These are phyloP conservation scores for Wickerhamomyces sydowiorum DNA, from an alignment of 805 yeast genomes.

Conservation along the genomic window DNA sequence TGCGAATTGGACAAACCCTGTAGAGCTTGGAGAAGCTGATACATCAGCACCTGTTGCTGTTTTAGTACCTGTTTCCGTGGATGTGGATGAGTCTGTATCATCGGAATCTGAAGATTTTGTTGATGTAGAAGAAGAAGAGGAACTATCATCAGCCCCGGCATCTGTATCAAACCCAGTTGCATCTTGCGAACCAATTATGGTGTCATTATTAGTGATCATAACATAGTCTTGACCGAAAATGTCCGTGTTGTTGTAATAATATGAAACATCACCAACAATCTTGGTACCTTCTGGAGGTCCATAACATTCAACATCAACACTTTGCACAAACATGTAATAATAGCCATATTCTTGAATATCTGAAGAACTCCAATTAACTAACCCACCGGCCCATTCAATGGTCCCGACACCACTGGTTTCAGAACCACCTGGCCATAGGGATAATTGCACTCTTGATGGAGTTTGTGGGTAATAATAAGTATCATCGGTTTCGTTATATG, in stretches of 20 bases:
- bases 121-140: constrained; percentile 1
- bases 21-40: background rate
- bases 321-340: constrained; percentile 60
- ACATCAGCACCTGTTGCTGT: background rate
- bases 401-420: constrained; percentile 53
- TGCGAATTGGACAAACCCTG: constrained; percentile 2
- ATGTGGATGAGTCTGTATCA: background rate
- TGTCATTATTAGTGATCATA: constrained; percentile 55
- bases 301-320: constrained; percentile 60
- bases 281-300: constrained; percentile 58
- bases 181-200: constrained; percentile 52
- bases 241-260: constrained; percentile 45
- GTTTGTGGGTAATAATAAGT: constrained; percentile 63
- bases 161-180: constrained; percentile 67
- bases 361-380: constrained; percentile 70
- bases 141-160: constrained; percentile 16
- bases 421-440: constrained; percentile 77
- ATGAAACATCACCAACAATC: constrained; percentile 41
- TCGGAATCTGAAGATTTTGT: background rate
- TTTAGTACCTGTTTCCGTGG: background rate
- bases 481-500: constrained; percentile 58
- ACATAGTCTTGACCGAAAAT: constrained; percentile 46
- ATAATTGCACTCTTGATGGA: constrained; percentile 65
- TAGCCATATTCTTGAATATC: constrained; percentile 79
- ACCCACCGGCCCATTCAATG: constrained; percentile 85